Base-by-base conservation (phyloP, 1,284 basidiomycete species). In the Rhodotorula sp. region DNA sequence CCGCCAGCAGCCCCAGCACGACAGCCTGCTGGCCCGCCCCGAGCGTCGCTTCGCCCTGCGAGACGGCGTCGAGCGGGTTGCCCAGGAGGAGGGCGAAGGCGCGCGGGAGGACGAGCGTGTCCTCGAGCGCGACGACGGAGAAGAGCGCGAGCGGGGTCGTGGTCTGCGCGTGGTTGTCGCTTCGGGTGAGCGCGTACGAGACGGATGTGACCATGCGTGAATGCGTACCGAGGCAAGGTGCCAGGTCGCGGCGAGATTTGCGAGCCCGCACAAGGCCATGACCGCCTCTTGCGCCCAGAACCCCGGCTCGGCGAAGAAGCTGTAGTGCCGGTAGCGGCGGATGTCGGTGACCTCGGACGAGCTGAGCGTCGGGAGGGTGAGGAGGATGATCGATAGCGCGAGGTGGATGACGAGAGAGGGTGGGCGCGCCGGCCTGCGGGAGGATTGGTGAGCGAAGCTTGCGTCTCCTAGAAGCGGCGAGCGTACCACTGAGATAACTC, bases 261-360 rank as follows among this genome's bases (percentile, higher is more conserved):
- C 46, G 3, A 64, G 23, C 14, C 34, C 46, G 48, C 55, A 49
- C 14, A n/a, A 12, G 10, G 65, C 52, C 59, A 34, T 45, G 3
- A 10, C 52, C 23, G 27, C 17, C 42, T 54, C 58, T 10, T 54
- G 46, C 23, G 16, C 17, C 64, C 63, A 64, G 54, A 64, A 64
- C 9, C 55, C 64, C 2, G n/a, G 25, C 44, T 60, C 64, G 50
- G 34, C 34, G 64, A 54, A 60, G 52, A 66, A 59, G 14, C 23
- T 21, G 44, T 45, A 27, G 50, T 60, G 50, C 3, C 41, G 27
- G 7, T 41, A 50, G 3, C 63, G 63, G 3, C 27, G 27, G 44
- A 64, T 57, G 4, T 23, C 16, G 21, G 55, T 13, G 19, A 48
- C 34, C 34, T 64, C 63, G 34, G 52, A 17, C 13, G 58, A 54